Evolutionary conservation across 768 basidiomycete species (phyloP), one percentile per base, ranked within the genome.

Genomic region (Boletales sp.): DNA sequence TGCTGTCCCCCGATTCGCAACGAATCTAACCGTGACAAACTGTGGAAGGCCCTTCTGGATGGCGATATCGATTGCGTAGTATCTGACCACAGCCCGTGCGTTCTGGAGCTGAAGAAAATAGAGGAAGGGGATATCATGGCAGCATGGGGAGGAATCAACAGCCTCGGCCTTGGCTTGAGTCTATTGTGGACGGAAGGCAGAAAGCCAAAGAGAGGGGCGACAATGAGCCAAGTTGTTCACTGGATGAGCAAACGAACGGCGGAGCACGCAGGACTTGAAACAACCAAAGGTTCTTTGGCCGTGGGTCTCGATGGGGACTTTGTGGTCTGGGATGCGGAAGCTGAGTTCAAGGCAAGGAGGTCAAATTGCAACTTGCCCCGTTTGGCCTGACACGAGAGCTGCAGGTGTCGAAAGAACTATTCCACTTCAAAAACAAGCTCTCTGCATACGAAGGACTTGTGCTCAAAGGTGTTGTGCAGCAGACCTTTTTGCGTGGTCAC

Each of bases 141-240:
- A 18, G 90, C 94, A 0, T 97, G 95, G 95, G 95, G 95, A 37
- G 95, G 95, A 0, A 90, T 99, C 55, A 88, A 87, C 53, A 86
- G 90, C 5, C 77, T 99, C 19, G 95, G 95, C 4, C 74, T 98
- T 15, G 96, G 95, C 0, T 67, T 97, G 41, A 88, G 88, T 63
- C 69, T 96, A 44, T 61, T 98, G 37, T 95, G 90, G 90, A 94
- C 92, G 1, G 92, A 96, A 67, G 83, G 80, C 3, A 67, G 66
- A 39, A 82, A 77, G 59, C 50, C 72, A 80, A 43, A 54, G 48
- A 69, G 67, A 37, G 82, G 80, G 11, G 68, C 88, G 3, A 70
- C 71, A 0, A 73, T 94, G 37, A 68, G 72, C 34, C 73, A 82
- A 41, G 76, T 95, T 12, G 62, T 92, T 13, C 66, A 81, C n/a